Conservation (phyloP, 768 basidiomycete genomes). For the Pleurotus platypus region DNA sequence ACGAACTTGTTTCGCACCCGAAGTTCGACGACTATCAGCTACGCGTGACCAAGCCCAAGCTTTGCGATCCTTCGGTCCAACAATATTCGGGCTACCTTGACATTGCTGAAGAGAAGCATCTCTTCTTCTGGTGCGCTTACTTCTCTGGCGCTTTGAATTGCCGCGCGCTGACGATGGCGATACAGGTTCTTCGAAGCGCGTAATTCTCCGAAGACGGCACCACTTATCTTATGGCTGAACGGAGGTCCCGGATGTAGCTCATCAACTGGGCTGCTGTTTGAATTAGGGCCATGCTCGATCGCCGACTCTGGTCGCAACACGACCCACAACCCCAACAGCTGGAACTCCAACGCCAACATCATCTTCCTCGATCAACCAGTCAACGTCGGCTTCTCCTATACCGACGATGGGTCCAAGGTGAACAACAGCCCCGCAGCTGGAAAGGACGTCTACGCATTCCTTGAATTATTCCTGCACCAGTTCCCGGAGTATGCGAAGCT, state of each 20-base stretch:
- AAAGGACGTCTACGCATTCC: conserved; percentile 85
- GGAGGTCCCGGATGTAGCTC: conserved; percentile 75
- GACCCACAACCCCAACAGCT: conserved; percentile 74
- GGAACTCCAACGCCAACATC: conserved; percentile 79
- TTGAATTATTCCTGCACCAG: conserved; percentile 74
- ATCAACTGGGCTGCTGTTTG: conserved; percentile 82
- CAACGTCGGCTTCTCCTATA: conserved; percentile 88
- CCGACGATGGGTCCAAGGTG: conserved; percentile 69
- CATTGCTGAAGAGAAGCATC: conserved; percentile 71
- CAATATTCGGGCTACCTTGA: conserved; percentile 85
- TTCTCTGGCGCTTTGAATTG: not conserved
- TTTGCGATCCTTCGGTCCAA: conserved; percentile 77
- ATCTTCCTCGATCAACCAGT: conserved; percentile 83
- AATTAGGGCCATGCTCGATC: conserved; percentile 86
- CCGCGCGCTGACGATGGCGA: not conserved
- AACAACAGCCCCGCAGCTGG: conserved; percentile 83
- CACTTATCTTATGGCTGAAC: conserved; percentile 87
- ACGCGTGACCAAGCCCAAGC: conserved; percentile 59
- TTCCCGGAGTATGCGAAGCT: conserved; percentile 68
- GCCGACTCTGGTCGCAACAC: conserved; percentile 66
- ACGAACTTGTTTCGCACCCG: conserved; percentile 61
- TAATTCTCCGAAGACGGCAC: conserved; percentile 66
- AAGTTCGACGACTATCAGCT: conserved; percentile 49
- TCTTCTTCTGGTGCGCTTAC: conserved; percentile 74
- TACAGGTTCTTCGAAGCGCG: conserved; percentile 88